These are phyloP conservation scores for Coemansia sp. DNA, from an alignment of 192 early-diverging fungal species.

Conservation along the genomic window DNA sequence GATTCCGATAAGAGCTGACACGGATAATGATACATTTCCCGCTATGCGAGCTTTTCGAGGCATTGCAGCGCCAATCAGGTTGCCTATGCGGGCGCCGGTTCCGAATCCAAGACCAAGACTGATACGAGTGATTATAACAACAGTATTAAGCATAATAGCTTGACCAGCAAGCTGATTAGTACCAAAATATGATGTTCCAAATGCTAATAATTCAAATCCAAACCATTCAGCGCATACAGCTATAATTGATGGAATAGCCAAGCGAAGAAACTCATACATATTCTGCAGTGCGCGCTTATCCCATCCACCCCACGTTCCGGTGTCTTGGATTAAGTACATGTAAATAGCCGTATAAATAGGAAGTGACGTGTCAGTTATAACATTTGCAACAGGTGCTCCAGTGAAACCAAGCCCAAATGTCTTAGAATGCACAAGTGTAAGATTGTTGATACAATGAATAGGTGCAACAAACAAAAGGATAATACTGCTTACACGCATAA, in stretches of 20 bases:
- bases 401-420: conserved; percentile 67
- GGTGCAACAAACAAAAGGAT: conserved; percentile 67
- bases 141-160: conserved; percentile 64
- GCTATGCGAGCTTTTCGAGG: conserved; percentile 58
- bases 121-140: conserved; percentile 71
- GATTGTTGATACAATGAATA: conserved; percentile 72
- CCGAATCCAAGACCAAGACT: conserved; percentile 79
- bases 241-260: conserved; percentile 76
- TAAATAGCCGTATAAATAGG: conserved; percentile 64
- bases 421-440: conserved; percentile 68
- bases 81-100: conserved; percentile 77
- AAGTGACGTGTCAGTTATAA: conserved; percentile 68
- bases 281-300: conserved; percentile 64
- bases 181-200: conserved; percentile 78
- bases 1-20: conserved; percentile 57
- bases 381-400: conserved; percentile 77
- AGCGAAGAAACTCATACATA: conserved; percentile 59
- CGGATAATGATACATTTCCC: conserved; percentile 53
- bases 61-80: conserved; percentile 62
- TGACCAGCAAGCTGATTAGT: conserved; percentile 76
- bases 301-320: conserved; percentile 84
- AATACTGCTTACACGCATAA: conserved; percentile 76
- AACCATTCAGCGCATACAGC: conserved; percentile 82
- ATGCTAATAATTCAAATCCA: conserved; percentile 70
- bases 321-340: conserved; percentile 58